Conservation (phyloP, 352 stramenopile genomes). For the Globisporangium apiculatum region DNA sequence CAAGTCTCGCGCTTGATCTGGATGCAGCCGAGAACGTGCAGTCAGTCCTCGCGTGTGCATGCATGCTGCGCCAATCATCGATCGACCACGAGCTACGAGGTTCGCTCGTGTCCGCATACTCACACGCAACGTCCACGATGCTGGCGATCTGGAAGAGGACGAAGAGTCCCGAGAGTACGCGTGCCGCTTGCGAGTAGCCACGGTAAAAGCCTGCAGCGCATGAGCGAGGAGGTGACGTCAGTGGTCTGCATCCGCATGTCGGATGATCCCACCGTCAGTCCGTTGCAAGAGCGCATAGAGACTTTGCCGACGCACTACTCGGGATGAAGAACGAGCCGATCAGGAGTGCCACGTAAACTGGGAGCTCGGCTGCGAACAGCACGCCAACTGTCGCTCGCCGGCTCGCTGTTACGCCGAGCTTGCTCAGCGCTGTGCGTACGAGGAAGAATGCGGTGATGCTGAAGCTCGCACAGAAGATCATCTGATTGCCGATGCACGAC, state of each 20-base stretch:
- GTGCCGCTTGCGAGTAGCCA: conserved; percentile 46
- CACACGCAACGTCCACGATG: conserved; percentile 71
- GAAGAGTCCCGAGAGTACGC: conserved; percentile 57
- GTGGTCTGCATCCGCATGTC: neutral
- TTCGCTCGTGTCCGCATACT: conserved; percentile 11
- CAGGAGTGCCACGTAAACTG: conserved; percentile 40
- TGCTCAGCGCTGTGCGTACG: conserved; percentile 37
- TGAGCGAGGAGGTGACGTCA: neutral
- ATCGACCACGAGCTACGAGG: neutral
- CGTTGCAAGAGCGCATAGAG: neutral
- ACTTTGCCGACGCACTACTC: conserved; percentile 22
- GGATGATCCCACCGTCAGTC: neutral
- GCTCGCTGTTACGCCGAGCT: conserved; percentile 24
- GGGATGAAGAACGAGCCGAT: conserved; percentile 73
- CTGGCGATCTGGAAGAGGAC: conserved; percentile 77
- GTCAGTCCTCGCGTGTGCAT: too few species aligned
- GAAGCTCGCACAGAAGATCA: conserved; percentile 66
- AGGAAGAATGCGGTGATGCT: conserved; percentile 54
- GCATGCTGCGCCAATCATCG: too few species aligned
- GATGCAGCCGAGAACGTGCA: too few species aligned
- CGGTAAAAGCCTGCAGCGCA: conserved; percentile 44
- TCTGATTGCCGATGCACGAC: conserved; percentile 57
- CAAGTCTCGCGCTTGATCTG: conserved; percentile 56
- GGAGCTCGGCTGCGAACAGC: conserved; percentile 33
- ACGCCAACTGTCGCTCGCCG: conserved; percentile 20